These are phyloP conservation scores for Dothiorella sarmentorum DNA, from an alignment of 2,329 filamentous ascomycete genomes.

Conservation along the genomic window DNA sequence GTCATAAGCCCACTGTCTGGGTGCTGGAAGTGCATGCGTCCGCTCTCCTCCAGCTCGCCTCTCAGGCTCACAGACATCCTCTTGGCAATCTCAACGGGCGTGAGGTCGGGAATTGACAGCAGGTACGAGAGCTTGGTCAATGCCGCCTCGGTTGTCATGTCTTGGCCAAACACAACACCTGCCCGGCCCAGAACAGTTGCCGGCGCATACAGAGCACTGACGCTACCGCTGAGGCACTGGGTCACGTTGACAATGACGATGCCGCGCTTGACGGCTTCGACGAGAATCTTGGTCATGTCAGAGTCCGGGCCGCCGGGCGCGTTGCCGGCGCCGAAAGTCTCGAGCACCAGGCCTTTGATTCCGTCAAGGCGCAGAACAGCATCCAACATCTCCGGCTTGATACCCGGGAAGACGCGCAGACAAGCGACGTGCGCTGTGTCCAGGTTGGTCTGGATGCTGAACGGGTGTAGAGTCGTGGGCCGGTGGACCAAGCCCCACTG, in stretches of 20 bases:
- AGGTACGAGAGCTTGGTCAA: constrained; percentile 89
- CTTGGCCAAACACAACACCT: constrained; percentile 84
- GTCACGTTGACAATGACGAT: constrained; percentile 88
- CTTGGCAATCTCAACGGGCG: constrained; percentile 61
- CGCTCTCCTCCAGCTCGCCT: constrained; percentile 79
- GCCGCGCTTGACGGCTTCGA: constrained; percentile 72
- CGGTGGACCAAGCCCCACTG: constrained; percentile 75
- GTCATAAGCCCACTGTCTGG: constrained; percentile 57
- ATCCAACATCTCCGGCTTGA: constrained; percentile 90
- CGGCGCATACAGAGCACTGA: constrained; percentile 41
- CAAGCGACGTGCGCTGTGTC: constrained; percentile 89
- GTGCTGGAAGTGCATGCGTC: constrained; percentile 71
- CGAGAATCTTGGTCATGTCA: constrained; percentile 72
- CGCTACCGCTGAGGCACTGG: constrained; percentile 64
- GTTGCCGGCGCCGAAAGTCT: constrained; percentile 92
- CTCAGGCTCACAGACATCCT: constrained; percentile 73
- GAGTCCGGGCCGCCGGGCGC: constrained; percentile 79
- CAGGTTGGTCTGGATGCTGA: constrained; percentile 69
- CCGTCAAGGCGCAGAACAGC: constrained; percentile 74
- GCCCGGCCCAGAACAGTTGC: constrained; percentile 69
- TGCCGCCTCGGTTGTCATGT: constrained; percentile 85
- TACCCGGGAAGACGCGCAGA: constrained; percentile 85
- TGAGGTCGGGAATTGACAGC: constrained; percentile 64
- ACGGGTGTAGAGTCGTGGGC: constrained; percentile 69
- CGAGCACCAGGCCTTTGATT: constrained; percentile 76